phyloP scores from a whole-genome alignment of 225 moss, liverwort and hornwort genomes.

The Rhytidiadelphus loreus region DNA sequence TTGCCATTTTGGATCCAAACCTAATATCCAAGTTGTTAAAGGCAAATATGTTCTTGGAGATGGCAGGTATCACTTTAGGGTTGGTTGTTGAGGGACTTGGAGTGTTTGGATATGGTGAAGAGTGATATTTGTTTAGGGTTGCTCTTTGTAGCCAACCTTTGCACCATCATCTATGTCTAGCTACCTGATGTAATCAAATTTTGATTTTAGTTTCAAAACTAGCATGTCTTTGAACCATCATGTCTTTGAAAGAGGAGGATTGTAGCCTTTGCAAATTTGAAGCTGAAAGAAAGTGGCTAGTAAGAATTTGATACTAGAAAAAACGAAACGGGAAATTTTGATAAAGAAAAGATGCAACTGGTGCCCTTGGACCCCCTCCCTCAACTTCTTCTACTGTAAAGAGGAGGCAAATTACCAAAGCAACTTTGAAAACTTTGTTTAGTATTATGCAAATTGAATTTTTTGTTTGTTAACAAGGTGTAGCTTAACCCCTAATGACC shows the following conservation, averaged over 20 bases:
- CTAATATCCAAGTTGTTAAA: rapidly evolving
- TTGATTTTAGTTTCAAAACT: not conserved
- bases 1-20: not conserved
- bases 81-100: not conserved
- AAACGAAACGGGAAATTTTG: not conserved
- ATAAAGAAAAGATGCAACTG: not conserved
- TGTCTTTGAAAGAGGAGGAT: no score
- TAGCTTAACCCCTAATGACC: no score
- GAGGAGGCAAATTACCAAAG: not conserved
- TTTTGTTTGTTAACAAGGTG: no score
- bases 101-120: rapidly evolving
- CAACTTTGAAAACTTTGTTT: not conserved
- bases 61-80: not conserved
- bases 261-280: not conserved
- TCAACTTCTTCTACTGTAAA: not conserved
- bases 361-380: not conserved
- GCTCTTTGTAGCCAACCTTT: rapidly evolving
- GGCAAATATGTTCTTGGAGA: rapidly evolving
- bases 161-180: rapidly evolving
- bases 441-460: not conserved
- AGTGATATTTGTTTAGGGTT: not conserved
- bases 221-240: not conserved
- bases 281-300: not conserved
- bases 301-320: not conserved
- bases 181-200: no score